A percentile compares a stretch with the other conserved stretches of the same genome.
Conservation (phyloP, 225 moss, liverwort and hornwort species). For the Anthoceros angustus region DNA sequence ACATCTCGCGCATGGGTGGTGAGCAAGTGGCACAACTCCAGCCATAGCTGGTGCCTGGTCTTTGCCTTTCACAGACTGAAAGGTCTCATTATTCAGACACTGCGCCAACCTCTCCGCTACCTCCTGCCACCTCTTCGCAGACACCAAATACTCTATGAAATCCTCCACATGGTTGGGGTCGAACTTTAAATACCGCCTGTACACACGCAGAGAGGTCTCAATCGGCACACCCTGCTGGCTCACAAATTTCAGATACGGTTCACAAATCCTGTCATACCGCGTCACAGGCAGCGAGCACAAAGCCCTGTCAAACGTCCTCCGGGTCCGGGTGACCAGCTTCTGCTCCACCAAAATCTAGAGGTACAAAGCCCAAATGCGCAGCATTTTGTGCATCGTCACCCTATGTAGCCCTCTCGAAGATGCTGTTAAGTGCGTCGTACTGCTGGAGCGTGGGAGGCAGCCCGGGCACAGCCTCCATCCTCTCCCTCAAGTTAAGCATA, state of each 20-base stretch:
- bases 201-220: constrained; percentile 71
- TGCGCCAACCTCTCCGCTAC: constrained; percentile 65
- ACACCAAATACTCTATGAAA: constrained; percentile 73
- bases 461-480: constrained; percentile 69
- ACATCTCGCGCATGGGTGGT: constrained; percentile 84
- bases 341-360: constrained; percentile 54
- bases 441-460: constrained; percentile 36
- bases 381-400: constrained; percentile 99
- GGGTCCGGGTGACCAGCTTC: constrained; percentile 55
- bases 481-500: constrained; percentile 81
- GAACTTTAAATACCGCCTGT: constrained; percentile 76
- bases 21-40: constrained; percentile 74
- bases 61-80: constrained; percentile 75
- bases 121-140: constrained; percentile 82
- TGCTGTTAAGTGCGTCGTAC: constrained; percentile 67
- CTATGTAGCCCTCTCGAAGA: constrained; percentile 74
- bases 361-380: constrained; percentile 85
- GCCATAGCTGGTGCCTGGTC: constrained; percentile 83
- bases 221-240: constrained; percentile 76
- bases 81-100: constrained; percentile 67
- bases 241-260: constrained; percentile 76
- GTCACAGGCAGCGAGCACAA: constrained; percentile 82
- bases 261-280: constrained; percentile 92
- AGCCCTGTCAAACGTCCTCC: constrained; percentile 79
- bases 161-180: constrained; percentile 89